Evolutionary conservation across 2,329 filamentous ascomycete species (phyloP), one percentile per base, ranked within the genome.

Genomic region (Fulvia fulva): DNA sequence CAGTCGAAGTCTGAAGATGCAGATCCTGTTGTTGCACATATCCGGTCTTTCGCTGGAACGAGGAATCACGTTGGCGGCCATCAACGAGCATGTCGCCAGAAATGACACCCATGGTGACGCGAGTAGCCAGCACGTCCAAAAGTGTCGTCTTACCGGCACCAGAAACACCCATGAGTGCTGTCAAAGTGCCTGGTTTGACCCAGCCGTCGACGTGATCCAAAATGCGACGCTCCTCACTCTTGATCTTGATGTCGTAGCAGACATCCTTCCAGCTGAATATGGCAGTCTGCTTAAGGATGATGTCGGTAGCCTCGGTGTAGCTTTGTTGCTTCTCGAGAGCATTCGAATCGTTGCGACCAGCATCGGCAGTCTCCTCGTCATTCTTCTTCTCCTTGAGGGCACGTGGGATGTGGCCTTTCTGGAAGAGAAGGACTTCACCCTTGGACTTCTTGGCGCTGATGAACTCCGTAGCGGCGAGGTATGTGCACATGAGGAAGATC

Each of bases 111-210:
- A 94, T 93, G 0, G 89, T 91, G 11, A 88, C 88, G 71, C 92
- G 87, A 59, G 89, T 89, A 47, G 92, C 92, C 63, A 97, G 80
- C 34, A 90, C 89, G 74, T 96, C 90, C 30, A 97, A 78, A 26
- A 97, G 82, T 0, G 92, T 96, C 0, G 92, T 97, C 75, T 97
- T 97, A 58, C 92, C 92, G n/a, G 92, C 92, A 65, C 92, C 91
- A 30, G 88, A 91, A 7, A 92, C 90, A 76, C 91, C 89, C 91
- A 96, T 96, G 2, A 96, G 80, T 41, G 90, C 91, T 12, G 91
- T 96, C 55, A 96, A 74, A 16, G 90, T 96, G 59, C 92, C 92
- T 2, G 92, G 92, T 75, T 95, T 94, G 59, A 97, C 91, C 89
- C 90, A 97, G 34, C 92, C 92, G 69, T 95, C 89, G 12, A 96